Evolutionary conservation across 176 grass and related monocot species (phyloP), one percentile per base, ranked within the genome.

Genomic region (Oryza glumipatula): DNA sequence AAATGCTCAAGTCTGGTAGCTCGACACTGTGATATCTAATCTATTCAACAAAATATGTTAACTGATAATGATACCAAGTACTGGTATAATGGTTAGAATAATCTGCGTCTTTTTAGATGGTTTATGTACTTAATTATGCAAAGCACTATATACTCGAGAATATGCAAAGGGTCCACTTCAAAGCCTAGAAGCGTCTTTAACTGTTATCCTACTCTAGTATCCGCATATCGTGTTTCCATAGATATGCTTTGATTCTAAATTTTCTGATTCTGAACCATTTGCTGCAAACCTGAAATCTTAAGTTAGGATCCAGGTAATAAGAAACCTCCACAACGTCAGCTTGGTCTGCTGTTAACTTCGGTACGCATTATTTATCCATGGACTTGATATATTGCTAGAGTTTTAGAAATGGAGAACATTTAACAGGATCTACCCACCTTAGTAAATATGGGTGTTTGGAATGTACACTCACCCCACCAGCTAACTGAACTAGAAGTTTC

Each of bases 301-400:
- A 67, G 8, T 81, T 41, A 44, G 22, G 19, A n/a, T 41, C 68
- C 41, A 81, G 35, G n/a, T 72, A 14, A 82, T 26, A 71, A 82
- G 79, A 43, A 1, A 26, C 49, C 19, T 61, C 56, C 56, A 22
- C 51, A 54, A 54, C 2, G 7, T 9, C 21, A 60, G 32, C 49
- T 44, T 72, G 8, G 3, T 28, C 1, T 14, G 22, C 70, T 28
- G 35, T 47, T 15, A 58, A 44, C 35, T 82, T 56, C 11, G 30
- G 12, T 38, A 33, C 0, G 21, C n/a, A 71, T 44, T 41, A 60
- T 72, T 82, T 60, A 36, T 71, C 39, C 35, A 71, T 72, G n/a
- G 80, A 82, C 16, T 58, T 12, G 15, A 6, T 52, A 54, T 54
- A 54, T 54, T 54, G 51, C 14, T 49, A 49, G 47, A 49, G 11